Percentiles rank a stretch among this genome's conserved stretches.
phyloP scores from a whole-genome alignment of 441 rosid genomes.

The Jatropha multifida region DNA sequence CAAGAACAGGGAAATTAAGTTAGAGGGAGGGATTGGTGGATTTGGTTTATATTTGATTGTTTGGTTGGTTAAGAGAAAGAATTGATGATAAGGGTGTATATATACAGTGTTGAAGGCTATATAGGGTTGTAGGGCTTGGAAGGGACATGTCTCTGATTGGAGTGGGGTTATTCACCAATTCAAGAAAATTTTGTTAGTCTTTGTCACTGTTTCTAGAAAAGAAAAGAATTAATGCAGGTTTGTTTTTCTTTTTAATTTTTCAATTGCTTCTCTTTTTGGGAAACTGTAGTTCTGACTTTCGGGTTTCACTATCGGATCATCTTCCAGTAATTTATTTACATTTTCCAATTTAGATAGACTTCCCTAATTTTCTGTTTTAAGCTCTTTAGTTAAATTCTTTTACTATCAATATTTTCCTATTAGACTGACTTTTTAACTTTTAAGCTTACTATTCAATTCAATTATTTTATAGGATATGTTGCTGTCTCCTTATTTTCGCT shows the following conservation, averaged over 20 bases:
- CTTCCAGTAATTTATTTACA: not conserved
- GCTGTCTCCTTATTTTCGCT: too few relatives aligned
- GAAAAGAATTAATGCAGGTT: not conserved
- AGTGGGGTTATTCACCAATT: conserved; percentile 32
- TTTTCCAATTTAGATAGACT: too few relatives aligned
- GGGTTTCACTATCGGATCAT: conserved; percentile 18
- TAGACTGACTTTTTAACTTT: too few relatives aligned
- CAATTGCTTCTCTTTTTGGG: conserved; percentile 25
- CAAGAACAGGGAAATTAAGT: conserved; percentile 5
- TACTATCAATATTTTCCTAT: too few relatives aligned
- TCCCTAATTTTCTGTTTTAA: too few relatives aligned
- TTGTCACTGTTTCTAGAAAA: conserved; percentile 19
- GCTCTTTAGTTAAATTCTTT: too few relatives aligned
- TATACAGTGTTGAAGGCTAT: not conserved
- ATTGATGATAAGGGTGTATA: not conserved
- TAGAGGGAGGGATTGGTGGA: not conserved
- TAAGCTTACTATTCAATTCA: too few relatives aligned
- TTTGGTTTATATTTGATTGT: not conserved
- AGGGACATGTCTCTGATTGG: conserved; percentile 37
- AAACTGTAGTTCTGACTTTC: conserved; percentile 30
- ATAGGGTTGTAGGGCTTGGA: conserved; percentile 27
- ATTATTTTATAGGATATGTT: too few relatives aligned
- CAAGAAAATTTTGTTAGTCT: conserved; percentile 2
- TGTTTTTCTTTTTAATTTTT: not conserved
- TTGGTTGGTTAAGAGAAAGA: not conserved